phyloP scores from a whole-genome alignment of 345 rosid species.

The Hibiscus tridactylites region DNA sequence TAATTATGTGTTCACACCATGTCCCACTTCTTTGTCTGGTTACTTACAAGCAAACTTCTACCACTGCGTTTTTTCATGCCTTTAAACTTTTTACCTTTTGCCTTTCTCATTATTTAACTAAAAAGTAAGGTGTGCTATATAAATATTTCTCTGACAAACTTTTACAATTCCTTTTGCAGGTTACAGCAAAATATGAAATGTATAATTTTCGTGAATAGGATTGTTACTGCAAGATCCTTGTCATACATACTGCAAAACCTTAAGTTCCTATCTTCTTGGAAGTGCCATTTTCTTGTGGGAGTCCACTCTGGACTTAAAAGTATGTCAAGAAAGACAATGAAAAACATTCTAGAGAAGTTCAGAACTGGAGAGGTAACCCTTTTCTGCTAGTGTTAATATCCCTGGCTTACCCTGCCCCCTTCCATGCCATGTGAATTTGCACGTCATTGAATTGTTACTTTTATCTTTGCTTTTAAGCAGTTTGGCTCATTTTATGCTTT shows the following conservation, averaged over 20 bases:
- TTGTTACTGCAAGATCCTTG: slow-evolving; percentile 71
- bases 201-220: slow-evolving; percentile 87
- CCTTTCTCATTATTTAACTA: neutral
- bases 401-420: neutral
- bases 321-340: slow-evolving; percentile 48
- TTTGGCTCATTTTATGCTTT: neutral
- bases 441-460: neutral
- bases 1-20: too few species aligned
- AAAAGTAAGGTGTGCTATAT: neutral
- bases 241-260: slow-evolving; percentile 60
- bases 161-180: slow-evolving; percentile 39
- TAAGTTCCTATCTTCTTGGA: slow-evolving; percentile 62
- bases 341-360: slow-evolving; percentile 50
- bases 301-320: slow-evolving; percentile 71
- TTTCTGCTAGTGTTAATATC: slow-evolving; percentile 5
- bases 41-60: neutral
- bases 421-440: neutral
- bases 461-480: neutral
- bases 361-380: slow-evolving; percentile 63
- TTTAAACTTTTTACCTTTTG: neutral
- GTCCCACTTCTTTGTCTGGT: neutral
- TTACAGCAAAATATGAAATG: slow-evolving; percentile 70
- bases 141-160: slow-evolving; percentile 10
- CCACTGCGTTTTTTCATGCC: neutral
- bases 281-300: slow-evolving; percentile 81